Evolutionary conservation across 2,329 filamentous ascomycete species (phyloP), one percentile per base, ranked within the genome.

Genomic region (Exophiala mesophila): DNA sequence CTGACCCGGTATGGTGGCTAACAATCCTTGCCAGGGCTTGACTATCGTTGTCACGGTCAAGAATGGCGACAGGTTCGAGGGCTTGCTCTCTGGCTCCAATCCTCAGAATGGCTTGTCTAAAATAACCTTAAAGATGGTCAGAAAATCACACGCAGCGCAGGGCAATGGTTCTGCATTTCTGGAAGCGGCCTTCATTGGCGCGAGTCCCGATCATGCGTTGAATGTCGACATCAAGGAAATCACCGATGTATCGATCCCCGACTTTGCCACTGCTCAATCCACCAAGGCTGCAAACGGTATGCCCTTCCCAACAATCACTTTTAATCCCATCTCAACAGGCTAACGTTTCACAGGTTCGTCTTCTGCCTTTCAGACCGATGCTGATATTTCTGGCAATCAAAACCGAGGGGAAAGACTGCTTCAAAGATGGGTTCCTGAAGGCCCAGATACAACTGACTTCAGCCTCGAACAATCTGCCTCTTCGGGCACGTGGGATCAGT

Each of bases 401-500:
- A 68, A 74, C 33, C 73, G 78, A 36, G 79, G 77, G 44, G 87
- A 94, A 64, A 81, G 88, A 46, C 72, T 79, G 39, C 72, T 97
- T 29, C 82, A 95, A 60, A 82, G 76, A 55, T 97, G 89, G 88
- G 78, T 88, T 41, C 80, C 86, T 5, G 82, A 81, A 52, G 63
- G 74, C 12, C 63, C 71, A 3, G 80, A 82, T 49, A 74, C 75
- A 19, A 63, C 77, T 29, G 83, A 89, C 58, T 73, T 85, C 52
- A 83, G 83, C 35, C 72, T 96, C 17, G 88, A 92, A 57, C n/a
- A n/a, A n/a, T 78, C 70, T 37, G 51, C 48, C n/a, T 64, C 61
- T 39, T 58, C 65, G 12, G 70, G 67, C 5, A 70, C 67, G 7
- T 98, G 92, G 92, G 90, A 98, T 62, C 92, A 98, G 63, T 98